Conservation (phyloP, 352 stramenopile species). For the Globisporangium solare region DNA sequence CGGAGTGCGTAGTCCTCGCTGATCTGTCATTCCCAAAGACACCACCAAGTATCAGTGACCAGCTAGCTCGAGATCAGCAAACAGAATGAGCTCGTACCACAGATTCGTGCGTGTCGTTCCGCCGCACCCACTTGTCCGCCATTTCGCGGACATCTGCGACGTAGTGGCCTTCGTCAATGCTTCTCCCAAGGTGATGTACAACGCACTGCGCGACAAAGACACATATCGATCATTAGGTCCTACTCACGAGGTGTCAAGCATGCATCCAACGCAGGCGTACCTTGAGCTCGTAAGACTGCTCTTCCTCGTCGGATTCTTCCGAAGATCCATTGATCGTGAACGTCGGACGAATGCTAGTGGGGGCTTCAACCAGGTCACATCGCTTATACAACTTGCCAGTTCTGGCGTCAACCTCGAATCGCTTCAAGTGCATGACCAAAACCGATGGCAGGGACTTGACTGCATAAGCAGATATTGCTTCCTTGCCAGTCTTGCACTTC, state of each 20-base stretch:
- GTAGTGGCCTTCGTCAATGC: constrained; percentile 82
- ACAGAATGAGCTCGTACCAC: constrained; percentile 23
- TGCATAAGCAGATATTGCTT: constrained; percentile 53
- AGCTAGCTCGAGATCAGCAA: no score
- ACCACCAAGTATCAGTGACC: constrained; percentile 1
- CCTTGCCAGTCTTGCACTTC: constrained; percentile 69
- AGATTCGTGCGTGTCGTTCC: constrained; percentile 82
- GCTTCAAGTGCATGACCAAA: constrained; percentile 80
- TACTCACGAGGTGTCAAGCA: neutral
- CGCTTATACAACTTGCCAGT: constrained; percentile 75
- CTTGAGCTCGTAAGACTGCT: constrained; percentile 43
- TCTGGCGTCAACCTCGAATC: constrained; percentile 75
- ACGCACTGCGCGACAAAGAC: constrained; percentile 52
- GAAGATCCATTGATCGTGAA: constrained; percentile 30
- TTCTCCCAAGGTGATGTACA: constrained; percentile 78
- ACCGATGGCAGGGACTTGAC: constrained; percentile 67
- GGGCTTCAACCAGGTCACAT: constrained; percentile 67
- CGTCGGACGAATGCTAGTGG: constrained; percentile 33
- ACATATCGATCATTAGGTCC: neutral
- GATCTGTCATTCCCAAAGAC: constrained; percentile 32
- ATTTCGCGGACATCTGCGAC: constrained; percentile 66
- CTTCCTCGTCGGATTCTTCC: constrained; percentile 20
- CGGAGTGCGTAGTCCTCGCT: constrained; percentile 70
- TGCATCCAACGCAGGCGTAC: constrained; percentile 19
- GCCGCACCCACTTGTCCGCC: constrained; percentile 54